Percentiles rank a stretch among this genome's conserved stretches.
phyloP scores from a whole-genome alignment of 1,284 basidiomycete genomes.

The Hypsizygus ulmarius region DNA sequence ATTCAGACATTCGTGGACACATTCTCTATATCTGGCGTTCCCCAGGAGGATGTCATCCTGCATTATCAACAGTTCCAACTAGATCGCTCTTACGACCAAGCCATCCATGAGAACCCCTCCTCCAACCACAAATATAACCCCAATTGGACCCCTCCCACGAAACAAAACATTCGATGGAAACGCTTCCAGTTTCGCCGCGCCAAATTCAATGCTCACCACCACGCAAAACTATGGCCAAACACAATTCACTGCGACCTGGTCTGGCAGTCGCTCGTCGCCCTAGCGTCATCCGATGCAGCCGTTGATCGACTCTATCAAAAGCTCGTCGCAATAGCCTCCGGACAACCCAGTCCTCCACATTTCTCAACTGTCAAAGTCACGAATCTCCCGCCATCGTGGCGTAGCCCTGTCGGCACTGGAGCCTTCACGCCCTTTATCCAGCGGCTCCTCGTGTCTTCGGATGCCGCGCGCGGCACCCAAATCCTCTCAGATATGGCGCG shows the following conservation, averaged over 20 bases:
- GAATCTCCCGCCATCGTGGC: slow-evolving; percentile 15
- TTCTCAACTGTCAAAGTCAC: slow-evolving; percentile 5
- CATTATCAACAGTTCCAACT: slow-evolving; percentile 14
- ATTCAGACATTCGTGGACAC: slow-evolving; percentile 38
- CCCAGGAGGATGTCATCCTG: slow-evolving; percentile 29
- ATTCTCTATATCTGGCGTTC: slow-evolving; percentile 39
- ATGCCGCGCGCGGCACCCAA: slow-evolving; percentile 24
- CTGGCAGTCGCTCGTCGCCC: slow-evolving; percentile 32
- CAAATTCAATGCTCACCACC: neutral
- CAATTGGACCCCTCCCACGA: neutral
- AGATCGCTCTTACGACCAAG: slow-evolving; percentile 6
- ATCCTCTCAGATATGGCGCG: slow-evolving; percentile 38
- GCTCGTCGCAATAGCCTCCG: slow-evolving; percentile 22
- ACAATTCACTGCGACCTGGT: slow-evolving; percentile 31
- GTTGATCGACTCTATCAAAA: slow-evolving; percentile 29
- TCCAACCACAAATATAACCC: neutral
- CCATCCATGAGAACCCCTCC: slow-evolving; percentile 5
- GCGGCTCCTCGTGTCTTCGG: slow-evolving; percentile 25
- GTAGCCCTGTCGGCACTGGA: slow-evolving; percentile 20
- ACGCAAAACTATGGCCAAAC: slow-evolving; percentile 28
- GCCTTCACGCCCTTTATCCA: slow-evolving; percentile 40
- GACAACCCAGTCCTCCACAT: neutral
- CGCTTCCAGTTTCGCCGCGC: neutral
- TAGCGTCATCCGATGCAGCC: slow-evolving; percentile 11
- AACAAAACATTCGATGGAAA: neutral